Conservation (phyloP, 306 rosid species). For the Medicago arabica region DNA sequence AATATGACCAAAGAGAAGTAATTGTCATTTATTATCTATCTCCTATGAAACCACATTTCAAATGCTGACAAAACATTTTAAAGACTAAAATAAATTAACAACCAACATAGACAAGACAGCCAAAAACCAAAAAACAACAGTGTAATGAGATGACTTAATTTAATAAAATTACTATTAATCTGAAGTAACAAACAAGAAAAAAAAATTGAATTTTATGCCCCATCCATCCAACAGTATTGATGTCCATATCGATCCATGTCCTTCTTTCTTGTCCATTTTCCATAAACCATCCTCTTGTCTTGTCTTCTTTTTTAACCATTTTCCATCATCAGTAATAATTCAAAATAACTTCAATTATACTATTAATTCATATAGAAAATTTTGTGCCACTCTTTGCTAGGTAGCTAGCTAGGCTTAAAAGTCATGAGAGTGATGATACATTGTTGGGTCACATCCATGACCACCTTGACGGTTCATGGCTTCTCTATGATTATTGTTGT, state of each 20-base stretch:
- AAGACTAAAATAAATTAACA: constrained; percentile 33
- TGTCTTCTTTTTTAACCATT: not conserved
- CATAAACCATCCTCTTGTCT: constrained; percentile 2
- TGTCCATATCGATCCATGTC: constrained; percentile 25
- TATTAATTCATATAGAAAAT: not conserved
- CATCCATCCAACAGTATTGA: constrained; percentile 16
- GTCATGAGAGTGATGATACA: constrained; percentile 76
- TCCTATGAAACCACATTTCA: constrained; percentile 55
- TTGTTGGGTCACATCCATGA: constrained; percentile 50
- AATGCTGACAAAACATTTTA: constrained; percentile 45
- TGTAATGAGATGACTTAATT: constrained; percentile 25
- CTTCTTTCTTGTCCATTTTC: constrained; percentile 12
- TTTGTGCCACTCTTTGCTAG: not conserved
- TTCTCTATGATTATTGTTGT: constrained; percentile 50
- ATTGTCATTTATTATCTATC: constrained; percentile 35
- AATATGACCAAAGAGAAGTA: no score
- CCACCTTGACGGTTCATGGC: constrained; percentile 35
- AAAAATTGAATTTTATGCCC: not conserved
- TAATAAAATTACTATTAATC: constrained; percentile 1
- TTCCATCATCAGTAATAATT: not conserved
- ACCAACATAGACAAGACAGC: constrained; percentile 30
- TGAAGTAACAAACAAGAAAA: not conserved
- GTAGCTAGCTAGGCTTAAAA: constrained; percentile 41
- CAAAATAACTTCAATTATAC: not conserved
- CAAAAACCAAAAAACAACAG: constrained; percentile 11